phyloP scores from a whole-genome alignment of 2,329 filamentous ascomycete species.

The Spiromastix sp. region DNA sequence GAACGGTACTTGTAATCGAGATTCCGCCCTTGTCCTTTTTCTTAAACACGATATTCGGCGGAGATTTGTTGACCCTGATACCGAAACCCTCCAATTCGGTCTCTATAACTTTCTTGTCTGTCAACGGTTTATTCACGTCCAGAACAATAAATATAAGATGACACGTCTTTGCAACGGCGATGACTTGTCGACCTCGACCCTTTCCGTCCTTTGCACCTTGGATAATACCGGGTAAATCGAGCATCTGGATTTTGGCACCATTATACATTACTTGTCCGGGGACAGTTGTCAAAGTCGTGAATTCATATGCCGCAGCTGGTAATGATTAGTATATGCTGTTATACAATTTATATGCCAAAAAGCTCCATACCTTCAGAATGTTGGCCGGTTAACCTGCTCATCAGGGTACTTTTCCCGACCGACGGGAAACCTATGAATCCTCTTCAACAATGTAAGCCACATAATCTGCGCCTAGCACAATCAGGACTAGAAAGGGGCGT shows the following conservation, averaged over 20 bases:
- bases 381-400: conserved; percentile 88
- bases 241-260: conserved; percentile 93
- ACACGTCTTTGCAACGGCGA: conserved; percentile 97
- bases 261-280: conserved; percentile 95
- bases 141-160: conserved; percentile 97
- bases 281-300: conserved; percentile 95
- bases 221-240: conserved; percentile 97
- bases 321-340: conserved; percentile 8
- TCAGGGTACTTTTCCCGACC: conserved; percentile 95
- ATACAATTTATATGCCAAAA: not conserved
- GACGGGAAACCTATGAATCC: conserved; percentile 98
- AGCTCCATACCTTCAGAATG: conserved; percentile 72
- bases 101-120: conserved; percentile 94
- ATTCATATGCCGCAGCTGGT: conserved; percentile 83
- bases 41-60: conserved; percentile 97
- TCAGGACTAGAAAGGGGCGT: not conserved
- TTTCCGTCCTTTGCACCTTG: conserved; percentile 97
- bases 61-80: conserved; percentile 92
- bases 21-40: conserved; percentile 99
- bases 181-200: conserved; percentile 94
- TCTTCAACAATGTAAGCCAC: conserved; percentile 15
- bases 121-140: conserved; percentile 96
- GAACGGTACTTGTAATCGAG: conserved; percentile 89
- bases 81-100: conserved; percentile 92
- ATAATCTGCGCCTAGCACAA: not conserved